phyloP scores from a whole-genome alignment of 2,329 filamentous ascomycete genomes.

The Fusarium setosum region DNA sequence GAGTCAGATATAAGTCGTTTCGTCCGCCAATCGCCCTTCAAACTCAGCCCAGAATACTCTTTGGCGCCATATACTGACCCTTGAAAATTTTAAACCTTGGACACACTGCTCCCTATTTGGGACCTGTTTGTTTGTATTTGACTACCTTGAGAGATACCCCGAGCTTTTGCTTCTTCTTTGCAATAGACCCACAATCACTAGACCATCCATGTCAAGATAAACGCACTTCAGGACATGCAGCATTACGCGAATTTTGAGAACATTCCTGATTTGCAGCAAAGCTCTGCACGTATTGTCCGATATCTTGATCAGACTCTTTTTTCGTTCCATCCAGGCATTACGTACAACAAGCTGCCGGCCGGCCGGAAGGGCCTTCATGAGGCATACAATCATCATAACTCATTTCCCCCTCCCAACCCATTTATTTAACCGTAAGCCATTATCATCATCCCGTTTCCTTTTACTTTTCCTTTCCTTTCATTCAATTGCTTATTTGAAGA shows the following conservation, averaged over 20 bases:
- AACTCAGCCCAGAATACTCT: slow-evolving; percentile 46
- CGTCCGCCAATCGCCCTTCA: slow-evolving; percentile 64
- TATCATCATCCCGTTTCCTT: slow-evolving; percentile 44
- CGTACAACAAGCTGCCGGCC: slow-evolving; percentile 34
- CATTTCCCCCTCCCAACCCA: slow-evolving; percentile 42
- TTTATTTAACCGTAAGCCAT: slow-evolving; percentile 48
- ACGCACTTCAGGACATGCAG: not conserved
- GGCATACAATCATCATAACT: slow-evolving; percentile 44
- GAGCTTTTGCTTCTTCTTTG: too few species aligned
- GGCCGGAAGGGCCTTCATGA: slow-evolving; percentile 37
- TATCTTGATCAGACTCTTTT: slow-evolving; percentile 28
- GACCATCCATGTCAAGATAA: not conserved
- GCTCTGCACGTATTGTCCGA: slow-evolving; percentile 34
- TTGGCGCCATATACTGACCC: slow-evolving; percentile 5
- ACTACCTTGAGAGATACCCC: too few species aligned
- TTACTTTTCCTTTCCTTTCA: slow-evolving; percentile 24
- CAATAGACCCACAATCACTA: too few species aligned
- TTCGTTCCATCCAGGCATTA: slow-evolving; percentile 24
- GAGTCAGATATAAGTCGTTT: slow-evolving; percentile 72
- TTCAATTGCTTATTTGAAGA: slow-evolving; percentile 86
- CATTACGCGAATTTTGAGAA: too few species aligned
- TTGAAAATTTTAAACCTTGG: not conserved
- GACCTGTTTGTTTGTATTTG: too few species aligned
- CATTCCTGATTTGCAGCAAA: slow-evolving; percentile 13
- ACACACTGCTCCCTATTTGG: too few species aligned